Evolutionary conservation across 768 basidiomycete species (phyloP), one percentile per base, ranked within the genome.

Genomic region (Strobilomyces dryophilus): DNA sequence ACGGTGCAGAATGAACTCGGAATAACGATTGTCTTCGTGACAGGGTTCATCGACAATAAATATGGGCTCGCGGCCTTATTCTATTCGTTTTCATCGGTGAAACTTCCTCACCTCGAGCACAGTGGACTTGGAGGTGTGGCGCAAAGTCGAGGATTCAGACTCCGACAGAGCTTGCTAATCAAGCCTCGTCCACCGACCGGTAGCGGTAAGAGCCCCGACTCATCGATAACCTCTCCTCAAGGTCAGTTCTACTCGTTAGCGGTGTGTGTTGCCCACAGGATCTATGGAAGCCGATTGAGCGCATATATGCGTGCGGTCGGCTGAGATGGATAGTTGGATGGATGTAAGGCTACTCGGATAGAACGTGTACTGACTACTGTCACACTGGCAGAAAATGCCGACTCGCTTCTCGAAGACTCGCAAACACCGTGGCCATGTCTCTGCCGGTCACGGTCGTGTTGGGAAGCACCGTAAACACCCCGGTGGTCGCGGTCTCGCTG

Each of bases 381-480:
- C 41, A 53, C 46, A 50, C 53, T 45, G 54, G 59, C 61, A 79
- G 74, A 75, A 77, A 75, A 98, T 97, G 97, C 97, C 97, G 74
- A 92, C 95, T 73, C 93, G 82, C 72, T 80, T 94, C 79, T 81
- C 87, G 66, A 98, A 98, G 78, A 98, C 95, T 75, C 88, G 95
- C 78, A 99, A 99, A 79, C 95, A 97, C 78, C 85, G 95, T 70
- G 95, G 95, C 67, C 95, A 98, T 80, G 95, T 99, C 66, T 99
- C 95, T 63, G 94, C 95, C 71, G 97, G 97, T 79, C 89, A 98
- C 76, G 97, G 97, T 74, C 95, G 97, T 89, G 92, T 99, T 70
- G 97, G 97, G 65, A 98, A 98, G 85, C 97, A 99, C 85, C 90
- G 97, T 74, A 98, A 98, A 77, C 95, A 98, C 73, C 97, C 97